Conservation (phyloP, 2,329 filamentous ascomycete species). For the Colletotrichum cordylinicola region DNA sequence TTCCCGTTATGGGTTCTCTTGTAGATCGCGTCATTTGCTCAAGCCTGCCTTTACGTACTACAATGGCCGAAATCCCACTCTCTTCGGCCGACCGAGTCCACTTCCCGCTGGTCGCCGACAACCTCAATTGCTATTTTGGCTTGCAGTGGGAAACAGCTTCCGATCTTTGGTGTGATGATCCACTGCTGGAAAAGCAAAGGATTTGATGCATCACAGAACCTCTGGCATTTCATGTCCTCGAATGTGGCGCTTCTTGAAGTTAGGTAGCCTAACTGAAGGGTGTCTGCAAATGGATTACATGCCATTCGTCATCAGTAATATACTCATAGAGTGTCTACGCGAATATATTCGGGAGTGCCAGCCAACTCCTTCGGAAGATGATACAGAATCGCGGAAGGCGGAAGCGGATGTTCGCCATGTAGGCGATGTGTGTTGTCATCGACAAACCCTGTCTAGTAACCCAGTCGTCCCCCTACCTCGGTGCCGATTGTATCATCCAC, state of each 20-base stretch:
- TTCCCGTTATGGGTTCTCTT: neutral
- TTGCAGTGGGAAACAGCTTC: neutral
- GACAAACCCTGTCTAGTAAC: neutral
- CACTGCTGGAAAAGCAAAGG: neutral
- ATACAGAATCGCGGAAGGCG: neutral
- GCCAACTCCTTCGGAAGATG: neutral
- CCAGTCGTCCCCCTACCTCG: neutral
- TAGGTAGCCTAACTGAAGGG: neutral
- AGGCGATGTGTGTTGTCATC: constrained; percentile 6
- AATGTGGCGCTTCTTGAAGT: no score
- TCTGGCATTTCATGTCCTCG: fast-evolving
- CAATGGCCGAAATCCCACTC: neutral
- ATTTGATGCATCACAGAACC: fast-evolving
- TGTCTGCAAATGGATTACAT: neutral
- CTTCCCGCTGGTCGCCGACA: neutral
- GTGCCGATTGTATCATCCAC: neutral
- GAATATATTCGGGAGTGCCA: neutral
- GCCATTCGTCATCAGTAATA: neutral
- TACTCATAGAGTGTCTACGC: neutral
- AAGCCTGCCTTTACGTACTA: neutral
- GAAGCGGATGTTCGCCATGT: constrained; percentile 1
- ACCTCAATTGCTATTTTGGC: neutral
- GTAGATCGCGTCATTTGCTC: neutral
- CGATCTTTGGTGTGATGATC: no score
- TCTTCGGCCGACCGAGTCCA: neutral